Percentiles rank a stretch among this genome's conserved stretches.
Conservation (phyloP, 192 early-diverging fungal species). For the Umbelopsis ramanniana region DNA sequence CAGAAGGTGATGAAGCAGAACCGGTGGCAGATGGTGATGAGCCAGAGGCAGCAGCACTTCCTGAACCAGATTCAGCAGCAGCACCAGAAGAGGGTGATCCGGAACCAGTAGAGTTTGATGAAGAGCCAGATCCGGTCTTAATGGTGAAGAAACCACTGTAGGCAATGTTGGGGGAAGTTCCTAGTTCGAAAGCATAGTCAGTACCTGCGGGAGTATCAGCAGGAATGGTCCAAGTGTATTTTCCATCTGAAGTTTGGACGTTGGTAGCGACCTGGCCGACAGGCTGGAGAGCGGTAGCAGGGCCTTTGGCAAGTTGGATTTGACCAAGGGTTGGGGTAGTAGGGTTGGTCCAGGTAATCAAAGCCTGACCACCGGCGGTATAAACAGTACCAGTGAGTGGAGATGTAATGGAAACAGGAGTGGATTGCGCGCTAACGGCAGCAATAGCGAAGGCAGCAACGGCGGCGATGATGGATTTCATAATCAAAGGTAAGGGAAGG, state of each 20-base stretch:
- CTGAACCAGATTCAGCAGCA: background rate
- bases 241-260: conserved; percentile 18
- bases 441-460: conserved; percentile 25
- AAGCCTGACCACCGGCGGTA: conserved; percentile 31
- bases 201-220: conserved; percentile 25
- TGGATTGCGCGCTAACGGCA: conserved; percentile 25
- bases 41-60: conserved; percentile 6
- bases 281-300: conserved; percentile 31
- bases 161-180: conserved; percentile 37
- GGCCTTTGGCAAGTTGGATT: conserved; percentile 33
- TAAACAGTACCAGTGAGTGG: conserved; percentile 33
- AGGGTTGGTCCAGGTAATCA: conserved; percentile 35
- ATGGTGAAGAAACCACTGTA: conserved; percentile 39
- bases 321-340: conserved; percentile 15
- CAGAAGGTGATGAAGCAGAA: background rate
- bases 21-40: background rate
- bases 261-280: conserved; percentile 33
- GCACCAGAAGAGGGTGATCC: background rate
- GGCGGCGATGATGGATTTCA: conserved; percentile 32
- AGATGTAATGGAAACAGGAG: conserved; percentile 32
- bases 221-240: conserved; percentile 37
- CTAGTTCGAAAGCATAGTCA: conserved; percentile 41
- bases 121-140: conserved; percentile 5
- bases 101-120: conserved; percentile 22
- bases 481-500: conserved; percentile 14